Evolutionary conservation across 352 stramenopile species (phyloP), one percentile per base, ranked within the genome.

Genomic region (Thalassiosira hispida): DNA sequence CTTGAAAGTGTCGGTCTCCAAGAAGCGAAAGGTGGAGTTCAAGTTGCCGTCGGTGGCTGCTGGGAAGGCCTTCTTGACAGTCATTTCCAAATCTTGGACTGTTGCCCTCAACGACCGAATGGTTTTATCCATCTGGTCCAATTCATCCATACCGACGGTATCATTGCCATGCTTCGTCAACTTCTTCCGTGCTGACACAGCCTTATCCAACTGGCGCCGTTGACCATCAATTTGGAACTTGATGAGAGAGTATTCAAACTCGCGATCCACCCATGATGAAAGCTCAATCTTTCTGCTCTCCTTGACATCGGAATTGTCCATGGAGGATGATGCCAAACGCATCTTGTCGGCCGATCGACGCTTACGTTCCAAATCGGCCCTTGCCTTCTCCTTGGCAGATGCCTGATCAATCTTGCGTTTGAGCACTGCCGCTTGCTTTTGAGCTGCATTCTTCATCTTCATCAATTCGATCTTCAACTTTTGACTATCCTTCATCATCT

Each of bases 391-490:
- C 56, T 85, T 90, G 9, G 68, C 64, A 12, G 74, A 57, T n/a
- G 72, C 63, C 46, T 91, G 70, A 42, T 75, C 73, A 20, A 83
- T 79, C 52, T 91, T 91, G 20, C 81, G 42, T 33, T 81, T 81
- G 29, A 91, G 46, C 9, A 89, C 84, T 8, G 49, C 60, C 4
- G 77, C 78, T 51, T 91, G 84, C 35, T 81, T 85, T 14, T 80
- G 57, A 14, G 81, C 81, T n/a, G 59, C 64, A 31, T 68, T 82
- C 52, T 86, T 84, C 3, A 89, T 86, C 57, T 86, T 87, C 1
- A 61, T 64, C 27, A 91, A 52, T 62, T 91, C 84, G 25, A 82
- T 49, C 55, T 87, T 89, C 6, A 91, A 62, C 35, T 79, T 77
- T 38, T 87, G 79, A 16, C 68, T 84, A 44, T 91, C 79, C 20